Evolutionary conservation across 1,139 yeast genomes (phyloP), one percentile per base, ranked within the genome.

Genomic region (Hyphopichia pseudoburtonii): DNA sequence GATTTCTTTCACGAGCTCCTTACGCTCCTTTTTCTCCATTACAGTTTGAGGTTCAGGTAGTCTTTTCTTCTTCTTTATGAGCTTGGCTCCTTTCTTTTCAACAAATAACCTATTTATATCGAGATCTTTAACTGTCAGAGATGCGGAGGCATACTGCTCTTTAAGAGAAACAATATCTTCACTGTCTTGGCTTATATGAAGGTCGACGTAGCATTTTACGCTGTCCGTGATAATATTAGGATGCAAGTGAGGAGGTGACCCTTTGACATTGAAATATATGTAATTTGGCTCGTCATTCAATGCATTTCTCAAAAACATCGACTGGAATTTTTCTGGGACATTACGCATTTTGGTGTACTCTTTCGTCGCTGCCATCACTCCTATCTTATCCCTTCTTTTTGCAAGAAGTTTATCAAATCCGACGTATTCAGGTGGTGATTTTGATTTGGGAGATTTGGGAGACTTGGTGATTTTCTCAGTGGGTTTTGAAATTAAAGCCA

Each of bases 41-140:
- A 17, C 26, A 16, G 9, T 33, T 16, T 12, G 17, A 4, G 36
- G 36, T 12, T 28, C 31, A 7, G 26, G 27, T 4, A 10, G 10
- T 16, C 17, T 33, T 17, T 28, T 33, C 32, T 33, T 33, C 28
- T 12, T 9, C 15, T 32, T 21, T 3, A 33, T 33, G 7, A 33
- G 23, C 17, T 26, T 27, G 8, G 36, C 30, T 6, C 36, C 36
- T 14, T 8, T 21, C 16, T 33, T 33, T 12, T 33, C 36, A 22
- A 33, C 16, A 6, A 16, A 11, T 8, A 11, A n/a, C 17, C 23
- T n/a, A 10, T 21, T 10, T 22, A 6, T 12, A 4, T 32, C 29
- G 6, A 24, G 15, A 12, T 15, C 2, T 10, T 11, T 17, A 6
- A 11, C 22, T n/a, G 10, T 14, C 12, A 9, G 17, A 9, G n/a